Evolutionary conservation across 176 grass and related monocot genomes (phyloP), one percentile per base, ranked within the genome.

Genomic region (Calamus simplicifolius): DNA sequence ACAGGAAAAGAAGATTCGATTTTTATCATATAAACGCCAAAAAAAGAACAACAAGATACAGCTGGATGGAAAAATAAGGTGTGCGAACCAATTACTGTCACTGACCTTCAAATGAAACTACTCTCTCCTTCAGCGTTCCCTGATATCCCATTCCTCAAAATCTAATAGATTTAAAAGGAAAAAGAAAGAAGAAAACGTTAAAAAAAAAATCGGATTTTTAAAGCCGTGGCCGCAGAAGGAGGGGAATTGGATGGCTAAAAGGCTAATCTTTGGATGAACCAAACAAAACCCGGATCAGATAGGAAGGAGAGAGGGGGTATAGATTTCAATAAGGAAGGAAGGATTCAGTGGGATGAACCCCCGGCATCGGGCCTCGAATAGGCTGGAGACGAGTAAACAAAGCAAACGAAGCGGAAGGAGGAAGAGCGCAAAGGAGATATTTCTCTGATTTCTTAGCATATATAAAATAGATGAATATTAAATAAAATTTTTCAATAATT

Each of bases 81-180:
- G 66, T 48, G 26, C n/a, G 61, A 58, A 15, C 43, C 19, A 75
- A 61, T 62, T 74, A 56, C 78, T 78, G 35, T 43, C 3, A 43
- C 35, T 43, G 51, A 86, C 84, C 84, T 78, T 78, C 52, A 18
- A 21, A 62, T 23, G 73, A 71, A 66, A 61, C 35, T 66, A 64
- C 51, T 58, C 16, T 35, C 73, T 19, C 54, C 68, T 51, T 68
- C 8, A 12, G 35, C 8, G 35, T 7, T 43, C 35, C 35, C 35
- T 13, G 35, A 57, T 52, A 52, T 23, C 60, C 57, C 69, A 77
- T 73, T 58, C 49, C 49, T 73, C n/a, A 52, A 31, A 66, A 58
- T 70, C 61, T 31, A 50, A 25, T 64, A 19, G 58, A 26, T 6
- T 43, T 13, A 10, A 43, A 10, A 43, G 35, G 12, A 43, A 43